A percentile compares a stretch with the other conserved stretches of the same genome.
Evolutionary conservation across 1,139 yeast genomes (phyloP).

Genomic region (Geotrichum aggregatum): DNA sequence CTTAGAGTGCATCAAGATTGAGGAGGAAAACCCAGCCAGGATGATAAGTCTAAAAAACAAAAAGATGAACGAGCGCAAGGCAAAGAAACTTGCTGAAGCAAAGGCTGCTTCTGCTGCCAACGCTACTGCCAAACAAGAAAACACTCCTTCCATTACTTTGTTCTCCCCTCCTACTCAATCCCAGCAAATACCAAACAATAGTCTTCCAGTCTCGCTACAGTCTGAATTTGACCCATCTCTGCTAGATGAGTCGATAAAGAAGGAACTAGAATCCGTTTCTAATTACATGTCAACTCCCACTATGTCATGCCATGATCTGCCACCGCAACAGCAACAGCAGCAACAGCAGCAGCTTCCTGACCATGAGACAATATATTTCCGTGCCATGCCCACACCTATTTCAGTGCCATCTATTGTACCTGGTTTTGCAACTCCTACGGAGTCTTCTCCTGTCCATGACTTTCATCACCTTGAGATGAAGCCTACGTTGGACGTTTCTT

Average conservation of each 20-base stretch:
- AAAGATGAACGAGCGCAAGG: slow-evolving; percentile 13
- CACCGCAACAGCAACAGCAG: background rate
- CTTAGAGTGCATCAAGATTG: slow-evolving; percentile 17
- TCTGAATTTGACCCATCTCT: slow-evolving; percentile 6
- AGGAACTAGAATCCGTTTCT: background rate
- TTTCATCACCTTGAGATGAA: slow-evolving; percentile 1
- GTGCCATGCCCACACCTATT: slow-evolving; percentile 12
- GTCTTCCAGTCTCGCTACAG: background rate
- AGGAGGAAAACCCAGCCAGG: slow-evolving; percentile 21
- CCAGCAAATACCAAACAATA: background rate
- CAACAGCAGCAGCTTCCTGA: background rate
- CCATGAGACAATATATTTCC: slow-evolving; percentile 1
- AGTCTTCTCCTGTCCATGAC: background rate
- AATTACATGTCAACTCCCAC: slow-evolving; percentile 4
- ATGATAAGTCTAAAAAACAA: slow-evolving; percentile 14
- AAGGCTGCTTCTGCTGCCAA: slow-evolving; percentile 1
- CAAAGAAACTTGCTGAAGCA: slow-evolving; percentile 7
- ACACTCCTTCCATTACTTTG: background rate
- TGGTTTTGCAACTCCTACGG: slow-evolving; percentile 15
- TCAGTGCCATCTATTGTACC: background rate
- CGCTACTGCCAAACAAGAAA: background rate
- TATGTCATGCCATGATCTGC: slow-evolving; percentile 1
- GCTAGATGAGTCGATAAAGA: slow-evolving; percentile 5
- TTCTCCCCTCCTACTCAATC: background rate
- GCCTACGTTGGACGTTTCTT: background rate